Evolutionary conservation across 2,329 filamentous ascomycete species (phyloP).

Genomic region (Penicillium sp.): DNA sequence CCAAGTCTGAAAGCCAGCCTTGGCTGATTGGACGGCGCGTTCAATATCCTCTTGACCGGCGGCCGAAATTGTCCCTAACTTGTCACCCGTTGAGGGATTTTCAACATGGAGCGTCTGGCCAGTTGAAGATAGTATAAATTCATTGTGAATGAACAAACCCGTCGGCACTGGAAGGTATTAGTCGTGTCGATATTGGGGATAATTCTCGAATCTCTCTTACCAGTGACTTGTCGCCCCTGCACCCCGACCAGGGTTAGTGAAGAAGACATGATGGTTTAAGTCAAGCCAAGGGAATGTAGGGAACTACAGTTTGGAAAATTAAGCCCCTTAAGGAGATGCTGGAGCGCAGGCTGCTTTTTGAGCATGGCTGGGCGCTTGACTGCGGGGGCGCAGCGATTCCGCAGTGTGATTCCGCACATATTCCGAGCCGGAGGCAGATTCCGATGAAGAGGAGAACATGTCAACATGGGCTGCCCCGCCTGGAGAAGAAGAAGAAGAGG

Average conservation of each 20-base stretch:
- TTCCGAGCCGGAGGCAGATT: background rate
- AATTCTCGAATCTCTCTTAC: conserved; percentile 4
- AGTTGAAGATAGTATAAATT: conserved; percentile 27
- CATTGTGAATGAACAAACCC: conserved; percentile 34
- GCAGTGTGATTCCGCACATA: conserved; percentile 9
- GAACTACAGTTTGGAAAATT: too few species aligned
- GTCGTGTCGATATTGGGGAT: background rate
- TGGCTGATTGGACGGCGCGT: conserved; percentile 25
- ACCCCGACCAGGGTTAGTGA: conserved; percentile 19
- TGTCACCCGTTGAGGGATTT: conserved; percentile 30
- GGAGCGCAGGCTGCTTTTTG: conserved; percentile 6
- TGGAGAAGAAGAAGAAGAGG: background rate
- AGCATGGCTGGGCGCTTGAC: background rate
- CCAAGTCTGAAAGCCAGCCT: conserved; percentile 29
- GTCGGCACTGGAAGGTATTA: conserved; percentile 25
- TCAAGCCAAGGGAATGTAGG: too few species aligned
- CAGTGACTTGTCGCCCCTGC: conserved; percentile 22
- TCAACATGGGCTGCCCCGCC: background rate
- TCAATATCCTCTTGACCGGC: conserved; percentile 31
- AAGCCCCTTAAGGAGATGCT: too few species aligned
- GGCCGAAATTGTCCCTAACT: conserved; percentile 28
- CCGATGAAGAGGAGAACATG: background rate
- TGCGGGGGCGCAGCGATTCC: conserved; percentile 8
- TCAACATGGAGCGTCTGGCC: conserved; percentile 24
- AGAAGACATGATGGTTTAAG: conserved; percentile 6